phyloP scores from a whole-genome alignment of 2,329 filamentous ascomycete species.

The Graphilbum sp. region DNA sequence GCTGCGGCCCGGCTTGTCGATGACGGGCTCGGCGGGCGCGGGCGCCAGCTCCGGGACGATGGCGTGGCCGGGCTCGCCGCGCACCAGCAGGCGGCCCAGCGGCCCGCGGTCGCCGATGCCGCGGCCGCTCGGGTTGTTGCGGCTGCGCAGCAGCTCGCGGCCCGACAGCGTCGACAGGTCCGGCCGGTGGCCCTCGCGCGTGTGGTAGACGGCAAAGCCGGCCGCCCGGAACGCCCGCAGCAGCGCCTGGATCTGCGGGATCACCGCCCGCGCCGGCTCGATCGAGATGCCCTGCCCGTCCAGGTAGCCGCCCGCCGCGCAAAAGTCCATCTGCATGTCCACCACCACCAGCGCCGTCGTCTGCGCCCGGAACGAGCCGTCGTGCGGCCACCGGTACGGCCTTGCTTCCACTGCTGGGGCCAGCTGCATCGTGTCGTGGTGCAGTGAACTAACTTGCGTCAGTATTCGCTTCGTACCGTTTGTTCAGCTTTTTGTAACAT shows the following conservation, averaged over 20 bases:
- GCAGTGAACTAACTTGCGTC: too few species aligned
- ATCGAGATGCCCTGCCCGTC: conserved; percentile 5
- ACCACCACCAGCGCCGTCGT: conserved; percentile 4
- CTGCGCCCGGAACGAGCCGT: not conserved
- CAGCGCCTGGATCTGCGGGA: conserved; percentile 1
- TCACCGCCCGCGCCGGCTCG: conserved; percentile 3
- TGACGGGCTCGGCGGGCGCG: conserved; percentile 1
- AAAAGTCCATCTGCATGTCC: conserved; percentile 8
- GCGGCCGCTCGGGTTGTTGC: conserved; percentile 2
- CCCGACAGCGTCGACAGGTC: conserved; percentile 4
- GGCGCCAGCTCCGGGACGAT: conserved; percentile 5
- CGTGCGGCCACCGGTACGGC: conserved; percentile 6
- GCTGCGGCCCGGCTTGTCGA: conserved; percentile 6
- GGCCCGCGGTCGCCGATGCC: conserved; percentile 6
- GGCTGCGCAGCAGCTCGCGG: conserved; percentile 3
- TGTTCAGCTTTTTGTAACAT: too few species aligned
- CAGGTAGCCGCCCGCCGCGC: conserved; percentile 5
- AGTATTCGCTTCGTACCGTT: too few species aligned
- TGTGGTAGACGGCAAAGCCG: conserved; percentile 5
- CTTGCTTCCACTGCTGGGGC: conserved; percentile 1
- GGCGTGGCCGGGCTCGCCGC: conserved; percentile 5
- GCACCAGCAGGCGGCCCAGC: conserved; percentile 5
- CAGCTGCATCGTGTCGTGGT: too few species aligned
- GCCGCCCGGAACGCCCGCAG: conserved; percentile 1
- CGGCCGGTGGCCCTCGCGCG: conserved; percentile 6